Percentiles rank a stretch among this genome's conserved stretches.
Evolutionary conservation across 2,329 filamentous ascomycete species (phyloP).

Genomic region (Verticillium longisporum): DNA sequence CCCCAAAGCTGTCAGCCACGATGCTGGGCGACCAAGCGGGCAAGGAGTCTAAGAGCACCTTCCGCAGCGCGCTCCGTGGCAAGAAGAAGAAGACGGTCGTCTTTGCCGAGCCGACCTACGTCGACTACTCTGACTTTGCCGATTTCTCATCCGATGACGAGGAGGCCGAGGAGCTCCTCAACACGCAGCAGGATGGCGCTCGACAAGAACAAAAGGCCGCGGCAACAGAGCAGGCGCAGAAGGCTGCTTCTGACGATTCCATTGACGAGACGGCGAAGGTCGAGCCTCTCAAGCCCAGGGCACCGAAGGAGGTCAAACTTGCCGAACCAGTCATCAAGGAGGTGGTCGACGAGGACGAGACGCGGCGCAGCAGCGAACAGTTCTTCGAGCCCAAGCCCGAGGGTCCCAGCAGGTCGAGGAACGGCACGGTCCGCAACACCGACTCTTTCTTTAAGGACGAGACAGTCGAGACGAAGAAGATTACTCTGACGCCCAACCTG

Average conservation of each 20-base stretch:
- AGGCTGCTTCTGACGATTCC: slow-evolving; percentile 22
- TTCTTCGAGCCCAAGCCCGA: slow-evolving; percentile 50
- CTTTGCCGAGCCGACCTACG: slow-evolving; percentile 78
- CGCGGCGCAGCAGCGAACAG: slow-evolving; percentile 56
- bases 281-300: slow-evolving; percentile 45
- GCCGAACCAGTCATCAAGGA: slow-evolving; percentile 20
- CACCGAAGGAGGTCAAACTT: slow-evolving; percentile 27
- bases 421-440: slow-evolving; percentile 82
- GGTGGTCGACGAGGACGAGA: slow-evolving; percentile 27
- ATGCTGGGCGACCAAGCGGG: slow-evolving; percentile 54
- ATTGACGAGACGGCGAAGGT: slow-evolving; percentile 49
- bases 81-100: slow-evolving; percentile 81
- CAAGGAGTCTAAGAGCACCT: slow-evolving; percentile 74
- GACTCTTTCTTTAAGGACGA: slow-evolving; percentile 99
- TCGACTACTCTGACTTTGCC: slow-evolving; percentile 81
- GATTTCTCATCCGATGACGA: slow-evolving; percentile 76
- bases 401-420: slow-evolving; percentile 59
- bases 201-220: slow-evolving; percentile 16
- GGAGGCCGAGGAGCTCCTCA: slow-evolving; percentile 38
- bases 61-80: slow-evolving; percentile 77
- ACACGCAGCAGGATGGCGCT: slow-evolving; percentile 21
- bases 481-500: slow-evolving; percentile 89
- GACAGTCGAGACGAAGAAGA: slow-evolving; percentile 91
- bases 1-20: slow-evolving; percentile 47
- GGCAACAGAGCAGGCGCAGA: slow-evolving; percentile 17